Evolutionary conservation across 768 basidiomycete species (phyloP), one percentile per base, ranked within the genome.

Genomic region (Sarcomyxa edulis): DNA sequence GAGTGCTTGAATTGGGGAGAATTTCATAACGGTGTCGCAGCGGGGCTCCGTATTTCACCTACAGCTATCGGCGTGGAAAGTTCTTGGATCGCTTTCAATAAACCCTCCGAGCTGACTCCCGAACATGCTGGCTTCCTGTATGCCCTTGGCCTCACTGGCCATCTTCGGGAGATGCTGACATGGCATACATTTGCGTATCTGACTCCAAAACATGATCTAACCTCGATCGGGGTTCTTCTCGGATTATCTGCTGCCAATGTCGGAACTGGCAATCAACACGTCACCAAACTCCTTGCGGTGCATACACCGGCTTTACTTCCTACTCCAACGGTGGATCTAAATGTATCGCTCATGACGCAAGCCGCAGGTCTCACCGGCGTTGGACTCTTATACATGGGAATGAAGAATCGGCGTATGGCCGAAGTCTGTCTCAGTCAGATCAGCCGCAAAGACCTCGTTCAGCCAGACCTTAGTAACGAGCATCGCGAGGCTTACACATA

Each of bases 151-250:
- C 66, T 99, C 16, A 88, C 82, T 1, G 96, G 96, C 0, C 94
- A 97, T 55, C 69, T 98, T 44, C 79, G 81, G 46, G 80, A 83
- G 42, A 80, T 99, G 78, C 61, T 89, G 50, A 91, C 90, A 2
- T 95, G 93, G 88, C 91, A 96, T 58, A 93, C 93, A 0, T 97
- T 95, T 56, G 79, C 81, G 10, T 96, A 97, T 58, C 74, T 99
- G 50, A 94, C 93, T 3, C 90, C 92, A 4, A 93, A 98, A 52
- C 94, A 98, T 55, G 94, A 98, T 50, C 71, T 91, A 46, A 98
- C 95, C 0, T 92, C 91, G 2, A 91, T 96, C 32, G 96, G 86
- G 2, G 75, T 98, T 28, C 72, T 99, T 1, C 77, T 99, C 4
- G 96, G 96, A n/a, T 71, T 98, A 30, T 81, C 92, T 2, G 90